Percentiles rank a stretch among this genome's conserved stretches.
Conservation (phyloP, 352 stramenopile genomes). For the Globisporangium parvum region DNA sequence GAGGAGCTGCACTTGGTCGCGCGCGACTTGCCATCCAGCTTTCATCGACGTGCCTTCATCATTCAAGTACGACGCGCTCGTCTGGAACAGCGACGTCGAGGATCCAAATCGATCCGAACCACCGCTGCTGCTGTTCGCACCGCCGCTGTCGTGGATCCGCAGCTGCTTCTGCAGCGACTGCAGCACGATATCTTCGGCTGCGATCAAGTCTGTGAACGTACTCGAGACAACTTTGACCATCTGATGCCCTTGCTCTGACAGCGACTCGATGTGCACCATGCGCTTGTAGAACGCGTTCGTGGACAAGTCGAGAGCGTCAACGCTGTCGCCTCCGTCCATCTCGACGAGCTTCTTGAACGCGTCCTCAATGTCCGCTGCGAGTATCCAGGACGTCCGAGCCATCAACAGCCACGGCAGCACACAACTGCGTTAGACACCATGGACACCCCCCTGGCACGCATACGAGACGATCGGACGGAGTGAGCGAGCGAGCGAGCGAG, state of each 20-base stretch:
- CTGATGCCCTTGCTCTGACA: conserved; percentile 61
- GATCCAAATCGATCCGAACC: conserved; percentile 36
- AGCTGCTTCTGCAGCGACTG: conserved; percentile 51
- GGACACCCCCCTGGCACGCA: not conserved
- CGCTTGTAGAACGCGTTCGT: conserved; percentile 62
- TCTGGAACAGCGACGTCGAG: conserved; percentile 16
- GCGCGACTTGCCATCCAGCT: conserved; percentile 47
- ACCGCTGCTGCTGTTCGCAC: conserved; percentile 1
- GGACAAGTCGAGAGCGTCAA: conserved; percentile 33
- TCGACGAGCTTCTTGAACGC: conserved; percentile 52
- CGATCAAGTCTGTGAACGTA: conserved; percentile 52
- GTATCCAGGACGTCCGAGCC: no score
- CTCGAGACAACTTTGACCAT: conserved; percentile 48
- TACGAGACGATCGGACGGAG: not conserved
- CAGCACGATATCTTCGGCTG: conserved; percentile 44
- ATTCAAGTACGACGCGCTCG: conserved; percentile 10
- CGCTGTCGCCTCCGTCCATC: conserved; percentile 33
- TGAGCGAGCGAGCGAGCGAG: not conserved
- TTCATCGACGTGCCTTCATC: conserved; percentile 53
- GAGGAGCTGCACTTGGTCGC: conserved; percentile 54
- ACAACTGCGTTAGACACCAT: not conserved
- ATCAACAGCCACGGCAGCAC: not conserved
- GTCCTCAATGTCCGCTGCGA: conserved; percentile 66
- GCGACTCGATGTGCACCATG: conserved; percentile 58
- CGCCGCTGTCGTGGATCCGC: conserved; percentile 40